These are phyloP conservation scores for Mycena latifolia DNA, from an alignment of 768 basidiomycete genomes.

Conservation along the genomic window DNA sequence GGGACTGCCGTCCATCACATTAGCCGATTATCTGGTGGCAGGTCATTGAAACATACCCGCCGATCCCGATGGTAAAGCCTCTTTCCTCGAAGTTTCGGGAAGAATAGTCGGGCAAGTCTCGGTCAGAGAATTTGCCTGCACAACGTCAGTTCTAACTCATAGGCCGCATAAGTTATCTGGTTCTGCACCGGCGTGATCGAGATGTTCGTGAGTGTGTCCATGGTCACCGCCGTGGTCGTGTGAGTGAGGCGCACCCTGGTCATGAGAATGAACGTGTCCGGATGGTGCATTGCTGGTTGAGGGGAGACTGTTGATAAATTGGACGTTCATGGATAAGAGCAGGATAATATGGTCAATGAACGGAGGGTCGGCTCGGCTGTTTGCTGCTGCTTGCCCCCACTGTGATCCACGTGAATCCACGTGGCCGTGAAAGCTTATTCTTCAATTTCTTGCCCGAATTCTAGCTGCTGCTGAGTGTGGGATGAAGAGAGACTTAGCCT, in stretches of 20 bases:
- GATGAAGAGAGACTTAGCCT: slow-evolving; percentile 53
- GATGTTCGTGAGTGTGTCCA: slow-evolving; percentile 94
- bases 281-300: slow-evolving; percentile 44
- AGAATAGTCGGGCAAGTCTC: slow-evolving; percentile 92
- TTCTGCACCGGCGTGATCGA: slow-evolving; percentile 85
- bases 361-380: not conserved
- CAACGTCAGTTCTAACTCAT: not conserved
- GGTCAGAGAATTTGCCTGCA: slow-evolving; percentile 90
- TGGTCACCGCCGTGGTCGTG: slow-evolving; percentile 82
- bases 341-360: too few relatives aligned
- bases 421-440: not conserved
- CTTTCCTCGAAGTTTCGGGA: slow-evolving; percentile 89
- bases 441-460: too few relatives aligned
- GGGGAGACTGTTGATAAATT: slow-evolving; percentile 80
- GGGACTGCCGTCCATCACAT: slow-evolving; percentile 64
- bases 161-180: not conserved
- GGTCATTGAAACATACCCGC: slow-evolving; percentile 74
- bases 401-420: not conserved
- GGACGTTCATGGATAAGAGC: slow-evolving; percentile 78
- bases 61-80: slow-evolving; percentile 98
- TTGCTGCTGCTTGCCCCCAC: not conserved
- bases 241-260: slow-evolving; percentile 50
- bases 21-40: not conserved
- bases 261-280: slow-evolving; percentile 65
- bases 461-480: too few relatives aligned